Conservation (phyloP, 805 yeast genomes). For the Hanseniaspora valbyensis region DNA sequence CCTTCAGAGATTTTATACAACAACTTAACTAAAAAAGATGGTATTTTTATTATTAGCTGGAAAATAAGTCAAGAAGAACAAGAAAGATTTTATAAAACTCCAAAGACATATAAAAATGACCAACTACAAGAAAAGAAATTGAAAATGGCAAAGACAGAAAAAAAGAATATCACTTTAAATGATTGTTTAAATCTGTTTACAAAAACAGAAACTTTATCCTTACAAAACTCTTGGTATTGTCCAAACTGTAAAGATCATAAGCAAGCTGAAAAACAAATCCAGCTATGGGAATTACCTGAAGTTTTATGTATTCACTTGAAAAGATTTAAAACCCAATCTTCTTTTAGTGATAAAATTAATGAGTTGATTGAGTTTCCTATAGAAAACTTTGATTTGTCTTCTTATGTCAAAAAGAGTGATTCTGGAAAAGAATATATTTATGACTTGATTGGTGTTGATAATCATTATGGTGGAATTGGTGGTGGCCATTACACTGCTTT, state of each 20-base stretch:
- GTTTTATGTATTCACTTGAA: slow-evolving; percentile 80
- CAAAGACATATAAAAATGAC: neutral
- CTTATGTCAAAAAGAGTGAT: slow-evolving; percentile 35
- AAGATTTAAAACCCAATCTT: slow-evolving; percentile 72
- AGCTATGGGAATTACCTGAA: slow-evolving; percentile 90
- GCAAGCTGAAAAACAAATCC: slow-evolving; percentile 82
- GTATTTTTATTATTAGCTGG: slow-evolving; percentile 14
- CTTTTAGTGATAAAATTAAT: slow-evolving; percentile 82
- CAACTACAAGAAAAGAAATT: slow-evolving; percentile 3
- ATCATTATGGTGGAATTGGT: slow-evolving; percentile 91
- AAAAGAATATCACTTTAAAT: slow-evolving; percentile 44
- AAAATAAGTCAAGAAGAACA: slow-evolving; percentile 38
- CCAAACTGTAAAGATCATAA: slow-evolving; percentile 80
- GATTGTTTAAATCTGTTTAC: slow-evolving; percentile 71
- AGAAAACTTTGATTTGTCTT: slow-evolving; percentile 60
- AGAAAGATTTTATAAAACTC: slow-evolving; percentile 23
- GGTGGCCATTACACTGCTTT: slow-evolving; percentile 96
- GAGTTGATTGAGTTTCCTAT: slow-evolving; percentile 80
- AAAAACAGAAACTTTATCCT: slow-evolving; percentile 72
- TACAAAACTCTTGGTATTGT: slow-evolving; percentile 89
- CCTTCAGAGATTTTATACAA: neutral
- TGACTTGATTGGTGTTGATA: slow-evolving; percentile 86
- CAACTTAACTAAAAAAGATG: neutral
- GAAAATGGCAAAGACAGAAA: slow-evolving; percentile 23
- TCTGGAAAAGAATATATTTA: slow-evolving; percentile 37